Conservation (phyloP, 495 filamentous ascomycete genomes). For the Penicillium waksmanii region DNA sequence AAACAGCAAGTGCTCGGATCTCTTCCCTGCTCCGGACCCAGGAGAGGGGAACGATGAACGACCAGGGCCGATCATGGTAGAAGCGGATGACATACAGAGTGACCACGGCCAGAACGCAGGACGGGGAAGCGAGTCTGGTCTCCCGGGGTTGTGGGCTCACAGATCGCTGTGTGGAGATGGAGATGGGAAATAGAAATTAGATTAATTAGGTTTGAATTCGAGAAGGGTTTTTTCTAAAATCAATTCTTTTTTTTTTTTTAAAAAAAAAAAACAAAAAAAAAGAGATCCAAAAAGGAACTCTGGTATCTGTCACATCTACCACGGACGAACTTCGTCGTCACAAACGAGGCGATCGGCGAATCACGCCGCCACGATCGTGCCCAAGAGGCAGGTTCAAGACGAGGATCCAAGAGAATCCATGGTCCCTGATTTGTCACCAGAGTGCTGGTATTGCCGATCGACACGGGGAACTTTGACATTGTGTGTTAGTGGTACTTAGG, state of each 20-base stretch:
- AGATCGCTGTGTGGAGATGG: constrained; percentile 11
- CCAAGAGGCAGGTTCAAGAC: constrained; percentile 22
- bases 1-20: constrained; percentile 4
- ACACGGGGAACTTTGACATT: constrained; percentile 33
- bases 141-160: constrained; percentile 20
- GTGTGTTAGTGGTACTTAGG: constrained; percentile 11
- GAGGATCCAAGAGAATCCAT: constrained; percentile 32
- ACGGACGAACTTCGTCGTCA: constrained; percentile 30
- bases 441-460: constrained; percentile 38
- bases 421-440: constrained; percentile 47
- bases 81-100: constrained; percentile 43
- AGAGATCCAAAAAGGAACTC: constrained; percentile 9
- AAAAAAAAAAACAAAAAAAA: not conserved
- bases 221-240: not conserved
- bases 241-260: not conserved
- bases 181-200: not conserved
- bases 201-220: constrained; percentile 2
- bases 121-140: constrained; percentile 30
- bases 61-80: constrained; percentile 34
- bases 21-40: constrained; percentile 20
- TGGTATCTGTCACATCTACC: constrained; percentile 46
- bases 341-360: constrained; percentile 35
- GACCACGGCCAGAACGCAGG: constrained; percentile 21
- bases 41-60: constrained; percentile 28
- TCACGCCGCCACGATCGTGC: constrained; percentile 31